Evolutionary conservation across 192 early-diverging fungal genomes (phyloP).

Genomic region (Backusella tarrabulga): DNA sequence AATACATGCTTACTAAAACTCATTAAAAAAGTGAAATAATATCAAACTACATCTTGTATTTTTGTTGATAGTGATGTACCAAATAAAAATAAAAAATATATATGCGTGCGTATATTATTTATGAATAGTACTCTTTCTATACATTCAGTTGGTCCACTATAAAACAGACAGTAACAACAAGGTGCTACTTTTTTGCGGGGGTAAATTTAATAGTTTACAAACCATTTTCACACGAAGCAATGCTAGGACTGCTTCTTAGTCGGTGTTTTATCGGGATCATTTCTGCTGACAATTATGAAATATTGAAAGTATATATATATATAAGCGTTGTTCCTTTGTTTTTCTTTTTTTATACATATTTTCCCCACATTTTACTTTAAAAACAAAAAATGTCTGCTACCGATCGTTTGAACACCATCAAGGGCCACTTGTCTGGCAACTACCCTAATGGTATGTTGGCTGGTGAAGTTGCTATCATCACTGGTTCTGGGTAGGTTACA

Average conservation of each 20-base stretch:
- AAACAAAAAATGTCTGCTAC: conserved; percentile 32
- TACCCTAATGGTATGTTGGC: conserved; percentile 51
- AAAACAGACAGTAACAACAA: not conserved
- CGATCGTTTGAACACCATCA: conserved; percentile 38
- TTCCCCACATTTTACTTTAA: not conserved
- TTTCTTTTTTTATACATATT: not conserved
- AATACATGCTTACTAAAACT: not conserved
- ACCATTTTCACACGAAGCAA: conserved; percentile 6
- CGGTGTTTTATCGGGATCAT: not conserved
- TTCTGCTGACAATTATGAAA: conserved; percentile 6
- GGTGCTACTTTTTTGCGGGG: not conserved
- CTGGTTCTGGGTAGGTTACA: conserved; percentile 56
- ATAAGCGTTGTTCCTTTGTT: not conserved
- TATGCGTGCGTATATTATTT: too few relatives aligned
- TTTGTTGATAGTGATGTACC: not conserved
- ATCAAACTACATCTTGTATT: not conserved
- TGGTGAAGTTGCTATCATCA: conserved; percentile 62
- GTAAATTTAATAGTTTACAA: not conserved
- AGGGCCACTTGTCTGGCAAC: conserved; percentile 45
- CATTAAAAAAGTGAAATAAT: not conserved
- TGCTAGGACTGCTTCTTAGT: not conserved
- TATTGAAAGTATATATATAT: not conserved
- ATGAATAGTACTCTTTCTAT: not conserved
- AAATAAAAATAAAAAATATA: not conserved
- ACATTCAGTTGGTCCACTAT: not conserved